phyloP scores from a whole-genome alignment of 306 rosid species.

The Parietaria judaica region DNA sequence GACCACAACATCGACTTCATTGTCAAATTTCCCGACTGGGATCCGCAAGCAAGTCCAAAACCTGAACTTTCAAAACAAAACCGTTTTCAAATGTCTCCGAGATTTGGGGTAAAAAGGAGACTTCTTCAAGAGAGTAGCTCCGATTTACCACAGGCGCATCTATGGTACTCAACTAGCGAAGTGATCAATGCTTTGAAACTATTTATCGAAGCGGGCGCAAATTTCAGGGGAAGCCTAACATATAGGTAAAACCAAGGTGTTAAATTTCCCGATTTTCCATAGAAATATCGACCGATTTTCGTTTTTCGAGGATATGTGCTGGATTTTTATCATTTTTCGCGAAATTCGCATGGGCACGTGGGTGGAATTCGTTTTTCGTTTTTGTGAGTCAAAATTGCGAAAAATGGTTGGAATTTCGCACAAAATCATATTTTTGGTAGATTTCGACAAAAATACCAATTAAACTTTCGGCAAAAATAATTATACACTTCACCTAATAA shows the following conservation, averaged over 20 bases:
- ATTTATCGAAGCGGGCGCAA: slow-evolving; percentile 49
- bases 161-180: slow-evolving; percentile 71
- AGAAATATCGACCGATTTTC: too few species aligned
- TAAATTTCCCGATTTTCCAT: too few species aligned
- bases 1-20: slow-evolving; percentile 84
- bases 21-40: slow-evolving; percentile 84
- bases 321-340: too few species aligned
- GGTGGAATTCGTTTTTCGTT: too few species aligned
- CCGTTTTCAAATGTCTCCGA: slow-evolving; percentile 18
- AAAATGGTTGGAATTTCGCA: too few species aligned
- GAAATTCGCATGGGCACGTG: too few species aligned
- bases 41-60: slow-evolving; percentile 36
- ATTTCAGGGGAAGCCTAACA: slow-evolving; percentile 54
- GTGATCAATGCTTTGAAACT: slow-evolving; percentile 60
- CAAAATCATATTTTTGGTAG: too few species aligned
- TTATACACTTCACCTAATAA: too few species aligned
- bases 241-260: slow-evolving; percentile 65
- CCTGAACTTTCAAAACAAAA: slow-evolving; percentile 22
- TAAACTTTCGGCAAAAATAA: too few species aligned
- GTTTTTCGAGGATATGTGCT: too few species aligned
- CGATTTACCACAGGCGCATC: slow-evolving; percentile 55
- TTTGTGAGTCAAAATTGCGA: too few species aligned
- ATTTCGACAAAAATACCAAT: too few species aligned
- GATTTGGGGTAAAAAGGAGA: slow-evolving; percentile 41
- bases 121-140: slow-evolving; percentile 27